A percentile compares a stretch with the other conserved stretches of the same genome.
phyloP scores from a whole-genome alignment of 2,329 filamentous ascomycete genomes.

The Epichloe sylvatica region DNA sequence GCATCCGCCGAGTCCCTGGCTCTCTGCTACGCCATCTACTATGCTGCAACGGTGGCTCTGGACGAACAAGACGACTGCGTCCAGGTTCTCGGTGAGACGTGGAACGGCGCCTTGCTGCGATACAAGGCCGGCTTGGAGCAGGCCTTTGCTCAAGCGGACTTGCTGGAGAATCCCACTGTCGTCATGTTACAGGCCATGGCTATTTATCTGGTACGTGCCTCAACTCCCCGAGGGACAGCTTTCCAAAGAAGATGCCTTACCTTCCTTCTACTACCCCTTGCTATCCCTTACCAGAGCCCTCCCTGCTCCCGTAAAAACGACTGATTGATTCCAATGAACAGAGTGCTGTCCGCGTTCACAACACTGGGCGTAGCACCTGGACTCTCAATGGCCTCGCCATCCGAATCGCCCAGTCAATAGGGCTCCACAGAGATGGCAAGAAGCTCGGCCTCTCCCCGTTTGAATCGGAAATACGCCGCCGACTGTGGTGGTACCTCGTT shows the following conservation, averaged over 20 bases:
- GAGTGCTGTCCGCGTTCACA: conserved; percentile 17
- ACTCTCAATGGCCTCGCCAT: conserved; percentile 30
- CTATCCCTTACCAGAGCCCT: too few relatives aligned
- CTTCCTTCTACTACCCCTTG: too few relatives aligned
- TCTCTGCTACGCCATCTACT: conserved; percentile 36
- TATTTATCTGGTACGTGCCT: conserved; percentile 22
- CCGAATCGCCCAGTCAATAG: conserved; percentile 34
- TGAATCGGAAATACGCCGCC: conserved; percentile 40
- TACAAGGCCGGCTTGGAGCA: conserved; percentile 24
- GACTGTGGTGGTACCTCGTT: conserved; percentile 41
- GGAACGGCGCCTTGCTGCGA: conserved; percentile 11
- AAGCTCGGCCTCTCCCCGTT: conserved; percentile 34
- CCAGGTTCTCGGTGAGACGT: conserved; percentile 11
- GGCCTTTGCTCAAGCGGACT: conserved; percentile 23
- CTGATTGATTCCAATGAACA: background rate
- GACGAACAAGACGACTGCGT: conserved; percentile 21
- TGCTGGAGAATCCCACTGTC: conserved; percentile 26
- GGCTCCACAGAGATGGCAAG: conserved; percentile 37
- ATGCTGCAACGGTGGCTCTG: conserved; percentile 29
- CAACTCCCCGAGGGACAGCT: too few relatives aligned
- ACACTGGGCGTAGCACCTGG: conserved; percentile 23
- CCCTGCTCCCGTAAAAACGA: too few relatives aligned
- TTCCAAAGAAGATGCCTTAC: too few relatives aligned
- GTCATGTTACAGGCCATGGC: conserved; percentile 21
- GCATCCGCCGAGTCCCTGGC: conserved; percentile 19